Percentiles rank a stretch among this genome's conserved stretches.
phyloP scores from a whole-genome alignment of 768 basidiomycete genomes.

The Tricholoma bakamatsutake region DNA sequence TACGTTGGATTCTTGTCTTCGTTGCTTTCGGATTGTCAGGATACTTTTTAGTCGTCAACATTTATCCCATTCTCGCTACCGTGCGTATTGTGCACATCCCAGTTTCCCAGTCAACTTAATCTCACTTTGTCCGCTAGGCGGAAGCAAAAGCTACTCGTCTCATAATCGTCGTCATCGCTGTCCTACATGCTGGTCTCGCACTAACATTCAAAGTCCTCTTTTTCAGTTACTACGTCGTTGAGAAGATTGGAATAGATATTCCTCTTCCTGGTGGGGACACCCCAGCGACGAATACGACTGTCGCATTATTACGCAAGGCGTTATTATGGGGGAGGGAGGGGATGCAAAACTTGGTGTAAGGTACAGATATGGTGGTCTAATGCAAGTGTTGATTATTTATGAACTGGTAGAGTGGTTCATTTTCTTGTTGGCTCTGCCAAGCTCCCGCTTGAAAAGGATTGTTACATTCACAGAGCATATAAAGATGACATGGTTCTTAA shows the following conservation, averaged over 20 bases:
- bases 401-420: background rate
- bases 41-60: conserved; percentile 77
- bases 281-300: conserved; percentile 23
- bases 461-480: too few relatives aligned
- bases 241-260: conserved; percentile 37
- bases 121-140: conserved; percentile 40
- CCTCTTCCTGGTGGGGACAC: conserved; percentile 35
- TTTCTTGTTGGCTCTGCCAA: too few relatives aligned
- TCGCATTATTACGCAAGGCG: conserved; percentile 8
- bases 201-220: conserved; percentile 81
- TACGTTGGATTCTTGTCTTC: conserved; percentile 78
- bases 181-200: conserved; percentile 74
- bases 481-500: too few relatives aligned
- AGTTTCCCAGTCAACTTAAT: background rate
- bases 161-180: conserved; percentile 68
- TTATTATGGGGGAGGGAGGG: background rate
- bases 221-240: conserved; percentile 48
- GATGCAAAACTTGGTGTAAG: background rate
- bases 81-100: conserved; percentile 38
- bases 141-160: conserved; percentile 85
- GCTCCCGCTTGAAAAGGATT: too few relatives aligned
- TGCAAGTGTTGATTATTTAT: background rate
- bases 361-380: background rate
- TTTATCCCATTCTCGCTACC: conserved; percentile 85
- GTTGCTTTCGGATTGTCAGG: conserved; percentile 76